Conservation (phyloP, 1,284 basidiomycete species). For the Naganishia cerealis region DNA sequence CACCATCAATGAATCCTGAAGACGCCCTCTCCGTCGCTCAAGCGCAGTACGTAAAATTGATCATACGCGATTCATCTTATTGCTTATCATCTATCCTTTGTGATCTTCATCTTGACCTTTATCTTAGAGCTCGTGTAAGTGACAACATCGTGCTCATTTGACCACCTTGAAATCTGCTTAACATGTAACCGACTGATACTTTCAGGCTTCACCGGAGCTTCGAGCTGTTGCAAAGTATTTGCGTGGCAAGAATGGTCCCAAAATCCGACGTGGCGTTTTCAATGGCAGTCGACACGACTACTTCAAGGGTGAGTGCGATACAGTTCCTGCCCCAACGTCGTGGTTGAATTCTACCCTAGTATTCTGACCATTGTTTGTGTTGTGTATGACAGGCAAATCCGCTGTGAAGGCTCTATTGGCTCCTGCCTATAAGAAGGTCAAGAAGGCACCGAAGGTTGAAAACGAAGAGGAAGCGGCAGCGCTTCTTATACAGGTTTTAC, state of each 20-base stretch:
- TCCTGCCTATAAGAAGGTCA: constrained; percentile 84
- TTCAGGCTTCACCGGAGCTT: constrained; percentile 66
- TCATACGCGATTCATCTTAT: background rate
- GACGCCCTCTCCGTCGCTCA: constrained; percentile 19
- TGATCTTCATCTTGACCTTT: background rate
- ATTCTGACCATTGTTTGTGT: background rate
- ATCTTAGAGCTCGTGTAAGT: constrained; percentile 13
- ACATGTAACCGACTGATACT: background rate
- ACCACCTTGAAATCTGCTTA: background rate
- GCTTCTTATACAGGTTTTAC: constrained; percentile 71
- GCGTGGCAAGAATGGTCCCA: constrained; percentile 80
- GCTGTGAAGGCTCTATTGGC: constrained; percentile 88
- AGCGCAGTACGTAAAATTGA: constrained; percentile 15
- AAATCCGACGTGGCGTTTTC: constrained; percentile 82
- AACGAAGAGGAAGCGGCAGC: constrained; percentile 74
- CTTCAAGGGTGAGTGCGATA: constrained; percentile 76
- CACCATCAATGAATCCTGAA: constrained; percentile 13
- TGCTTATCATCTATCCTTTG: background rate
- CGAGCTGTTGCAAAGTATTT: constrained; percentile 80
- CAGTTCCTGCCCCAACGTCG: background rate
- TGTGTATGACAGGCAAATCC: constrained; percentile 68
- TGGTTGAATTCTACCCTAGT: background rate
- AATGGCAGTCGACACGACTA: constrained; percentile 95
- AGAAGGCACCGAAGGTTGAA: constrained; percentile 74
- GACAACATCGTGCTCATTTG: background rate